Evolutionary conservation across 2,329 filamentous ascomycete species (phyloP).

Genomic region (Botrytis sinoallii): DNA sequence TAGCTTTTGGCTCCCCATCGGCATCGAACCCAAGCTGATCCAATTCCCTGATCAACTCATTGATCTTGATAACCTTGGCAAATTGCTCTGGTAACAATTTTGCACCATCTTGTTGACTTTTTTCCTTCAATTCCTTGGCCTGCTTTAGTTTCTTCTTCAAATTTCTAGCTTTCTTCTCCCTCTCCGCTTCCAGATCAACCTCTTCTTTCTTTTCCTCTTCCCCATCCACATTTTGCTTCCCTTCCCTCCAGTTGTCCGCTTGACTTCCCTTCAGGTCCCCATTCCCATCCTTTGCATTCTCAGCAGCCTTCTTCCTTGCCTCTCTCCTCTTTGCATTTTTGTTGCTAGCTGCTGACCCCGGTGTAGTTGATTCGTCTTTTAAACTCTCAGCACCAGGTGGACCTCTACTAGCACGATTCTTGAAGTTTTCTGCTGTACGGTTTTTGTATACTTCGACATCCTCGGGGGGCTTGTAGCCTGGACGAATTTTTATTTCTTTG

Average conservation of each 20-base stretch:
- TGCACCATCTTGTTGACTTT: conserved; percentile 78
- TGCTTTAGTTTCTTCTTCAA: conserved; percentile 94
- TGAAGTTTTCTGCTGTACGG: conserved; percentile 79
- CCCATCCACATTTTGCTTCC: conserved; percentile 23
- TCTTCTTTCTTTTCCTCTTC: conserved; percentile 32
- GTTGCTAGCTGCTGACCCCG: conserved; percentile 55
- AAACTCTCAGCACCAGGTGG: conserved; percentile 71
- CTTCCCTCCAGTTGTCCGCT: conserved; percentile 39
- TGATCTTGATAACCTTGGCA: conserved; percentile 96
- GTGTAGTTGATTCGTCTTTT: conserved; percentile 43
- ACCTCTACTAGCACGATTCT: conserved; percentile 66
- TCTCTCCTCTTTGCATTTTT: conserved; percentile 85
- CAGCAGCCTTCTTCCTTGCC: conserved; percentile 59
- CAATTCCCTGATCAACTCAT: conserved; percentile 85
- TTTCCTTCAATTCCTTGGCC: conserved; percentile 82
- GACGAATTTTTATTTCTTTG: conserved; percentile 89
- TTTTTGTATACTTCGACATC: conserved; percentile 97
- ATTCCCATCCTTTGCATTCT: conserved; percentile 43
- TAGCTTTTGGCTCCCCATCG: conserved; percentile 64
- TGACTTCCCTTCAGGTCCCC: conserved; percentile 36
- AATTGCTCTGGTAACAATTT: conserved; percentile 88
- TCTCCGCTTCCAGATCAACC: conserved; percentile 69
- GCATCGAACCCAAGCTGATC: conserved; percentile 80
- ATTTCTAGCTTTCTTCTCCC: conserved; percentile 88
- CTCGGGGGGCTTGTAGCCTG: conserved; percentile 90